Percentiles rank a stretch among this genome's conserved stretches.
Conservation (phyloP, 495 filamentous ascomycete species). For the Xylaria scruposa region DNA sequence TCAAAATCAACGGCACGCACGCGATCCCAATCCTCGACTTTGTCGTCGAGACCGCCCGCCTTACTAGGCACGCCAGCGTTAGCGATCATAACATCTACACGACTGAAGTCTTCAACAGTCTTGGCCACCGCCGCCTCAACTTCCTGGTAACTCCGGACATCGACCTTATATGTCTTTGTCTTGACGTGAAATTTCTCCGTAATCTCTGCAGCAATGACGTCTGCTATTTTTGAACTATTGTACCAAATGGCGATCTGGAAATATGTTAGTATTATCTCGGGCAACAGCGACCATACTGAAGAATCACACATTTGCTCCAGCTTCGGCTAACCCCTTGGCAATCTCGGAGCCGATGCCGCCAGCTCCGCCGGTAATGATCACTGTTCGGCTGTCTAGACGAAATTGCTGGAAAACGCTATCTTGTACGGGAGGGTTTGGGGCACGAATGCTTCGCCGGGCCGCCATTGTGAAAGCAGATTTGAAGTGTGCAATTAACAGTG, state of each 20-base stretch:
- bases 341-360: constrained; percentile 79
- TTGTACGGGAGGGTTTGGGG: constrained; percentile 18
- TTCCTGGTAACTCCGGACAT: constrained; percentile 58
- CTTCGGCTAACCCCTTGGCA: constrained; percentile 73
- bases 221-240: constrained; percentile 64
- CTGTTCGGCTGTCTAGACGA: constrained; percentile 76
- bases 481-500: not conserved
- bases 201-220: constrained; percentile 70
- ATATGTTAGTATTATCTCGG: not conserved
- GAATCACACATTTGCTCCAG: constrained; percentile 73
- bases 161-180: constrained; percentile 69
- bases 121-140: constrained; percentile 80
- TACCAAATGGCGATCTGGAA: constrained; percentile 23
- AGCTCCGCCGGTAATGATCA: constrained; percentile 74
- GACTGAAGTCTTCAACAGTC: constrained; percentile 76
- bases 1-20: constrained; percentile 70
- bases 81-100: constrained; percentile 81
- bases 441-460: constrained; percentile 9
- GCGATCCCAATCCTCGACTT: constrained; percentile 69
- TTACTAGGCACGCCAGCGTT: constrained; percentile 72
- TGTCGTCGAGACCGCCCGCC: constrained; percentile 66
- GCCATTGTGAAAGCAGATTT: not conserved
- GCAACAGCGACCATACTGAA: constrained; percentile 58
- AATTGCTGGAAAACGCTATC: constrained; percentile 68
- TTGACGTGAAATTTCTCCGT: constrained; percentile 67